Conservation (phyloP, 805 yeast genomes). For the Ascoidea tarda region DNA sequence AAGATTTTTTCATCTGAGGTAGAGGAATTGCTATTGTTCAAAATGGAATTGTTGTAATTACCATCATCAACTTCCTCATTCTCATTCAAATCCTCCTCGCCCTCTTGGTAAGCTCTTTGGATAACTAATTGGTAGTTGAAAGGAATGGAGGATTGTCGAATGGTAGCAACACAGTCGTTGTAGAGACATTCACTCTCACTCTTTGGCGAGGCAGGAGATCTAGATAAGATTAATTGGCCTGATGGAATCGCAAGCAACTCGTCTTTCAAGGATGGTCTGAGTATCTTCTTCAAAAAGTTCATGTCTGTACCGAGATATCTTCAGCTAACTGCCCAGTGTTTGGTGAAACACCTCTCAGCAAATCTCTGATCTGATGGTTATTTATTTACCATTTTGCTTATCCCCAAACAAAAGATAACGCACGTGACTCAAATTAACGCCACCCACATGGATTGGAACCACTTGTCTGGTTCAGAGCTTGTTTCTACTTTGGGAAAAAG, state of each 20-base stretch:
- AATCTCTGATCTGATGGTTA: no score
- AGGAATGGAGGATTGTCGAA: constrained; percentile 53
- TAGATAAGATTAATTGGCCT: constrained; percentile 62
- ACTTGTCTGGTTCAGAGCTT: no score
- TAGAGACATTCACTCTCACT: constrained; percentile 76
- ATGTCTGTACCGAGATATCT: constrained; percentile 18
- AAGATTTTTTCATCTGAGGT: constrained; percentile 59
- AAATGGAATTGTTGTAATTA: constrained; percentile 25
- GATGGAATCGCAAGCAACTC: constrained; percentile 58
- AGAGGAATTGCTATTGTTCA: constrained; percentile 16
- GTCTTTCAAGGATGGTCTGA: constrained; percentile 37
- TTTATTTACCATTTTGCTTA: no score
- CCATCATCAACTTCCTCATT: constrained; percentile 29
- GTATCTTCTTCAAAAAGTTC: constrained; percentile 61
- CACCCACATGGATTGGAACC: no score
- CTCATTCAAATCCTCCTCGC: constrained; percentile 37
- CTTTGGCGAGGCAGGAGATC: constrained; percentile 73
- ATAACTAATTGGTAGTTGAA: constrained; percentile 60
- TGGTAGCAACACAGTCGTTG: constrained; percentile 63
- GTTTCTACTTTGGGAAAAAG: no score
- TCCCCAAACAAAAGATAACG: no score
- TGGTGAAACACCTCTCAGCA: no score
- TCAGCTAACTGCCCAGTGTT: no score
- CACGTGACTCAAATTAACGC: no score
- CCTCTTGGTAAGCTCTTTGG: constrained; percentile 55